phyloP scores from a whole-genome alignment of 768 basidiomycete genomes.

The Amanita molliuscula region DNA sequence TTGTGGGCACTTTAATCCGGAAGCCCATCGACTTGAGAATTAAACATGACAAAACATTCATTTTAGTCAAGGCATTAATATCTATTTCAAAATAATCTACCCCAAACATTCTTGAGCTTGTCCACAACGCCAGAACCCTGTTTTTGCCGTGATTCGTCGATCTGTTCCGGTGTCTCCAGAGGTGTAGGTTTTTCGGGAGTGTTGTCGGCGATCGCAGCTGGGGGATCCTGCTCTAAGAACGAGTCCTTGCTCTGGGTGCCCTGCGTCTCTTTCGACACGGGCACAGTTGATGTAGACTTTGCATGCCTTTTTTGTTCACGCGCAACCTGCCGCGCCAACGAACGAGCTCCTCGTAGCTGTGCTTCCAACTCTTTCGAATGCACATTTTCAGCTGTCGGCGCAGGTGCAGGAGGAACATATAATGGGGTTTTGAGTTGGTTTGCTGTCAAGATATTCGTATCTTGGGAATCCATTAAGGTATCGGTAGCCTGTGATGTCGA shows the following conservation, averaged over 20 bases:
- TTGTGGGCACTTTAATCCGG: conserved; percentile 16
- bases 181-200: too few relatives aligned
- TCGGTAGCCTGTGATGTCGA: neutral
- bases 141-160: neutral
- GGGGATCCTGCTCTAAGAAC: neutral
- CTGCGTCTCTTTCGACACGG: neutral
- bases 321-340: neutral
- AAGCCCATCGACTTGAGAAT: conserved; percentile 15
- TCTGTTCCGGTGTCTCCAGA: neutral
- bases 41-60: conserved; percentile 21
- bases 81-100: neutral
- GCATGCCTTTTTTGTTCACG: neutral
- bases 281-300: neutral
- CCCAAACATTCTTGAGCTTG: neutral
- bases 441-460: neutral
- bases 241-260: neutral
- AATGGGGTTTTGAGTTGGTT: neutral
- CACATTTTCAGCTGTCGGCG: neutral
- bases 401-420: neutral
- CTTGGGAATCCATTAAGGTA: neutral
- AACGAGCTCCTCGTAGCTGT: conserved; percentile 3
- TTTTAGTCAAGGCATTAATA: neutral
- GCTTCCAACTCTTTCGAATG: neutral
- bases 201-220: neutral
- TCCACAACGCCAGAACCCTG: neutral